Base-by-base conservation (phyloP, 106 monocot species). In the Cymbidium sinense region DNA sequence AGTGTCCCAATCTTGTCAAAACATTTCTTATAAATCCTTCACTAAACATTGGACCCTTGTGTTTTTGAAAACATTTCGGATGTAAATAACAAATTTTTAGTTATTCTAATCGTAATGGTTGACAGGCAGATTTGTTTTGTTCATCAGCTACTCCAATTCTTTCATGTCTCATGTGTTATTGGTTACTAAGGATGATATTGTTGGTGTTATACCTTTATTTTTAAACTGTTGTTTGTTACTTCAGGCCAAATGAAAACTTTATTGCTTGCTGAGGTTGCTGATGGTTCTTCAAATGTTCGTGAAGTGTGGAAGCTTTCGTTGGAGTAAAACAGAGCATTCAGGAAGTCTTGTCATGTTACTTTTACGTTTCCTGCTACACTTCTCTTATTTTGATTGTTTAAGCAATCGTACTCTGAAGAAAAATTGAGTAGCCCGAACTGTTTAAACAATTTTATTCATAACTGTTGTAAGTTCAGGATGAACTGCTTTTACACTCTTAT, bases 251-350 rank as follows among this genome's bases (percentile, higher is more conserved):
- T 94, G 90, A 79, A 74, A 39, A 75, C 90, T 50, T 76, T 55
- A 28, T 72, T 92, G 75, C 81, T 98, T 75, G 84, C 86, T 54
- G 94, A 91, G 88, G 94, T 98, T 44, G 84, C 96, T 28, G 94
- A 98, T 87, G 96, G 96, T 20, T 91, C 96, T 55, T 98, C 96
- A 65, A 98, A 98, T 80, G 90, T 98, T 6, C 81, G 94, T 41
- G 96, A 98, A 36, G 93, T 98, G 61, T 98, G 96, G 98, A 98
- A 92, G 76, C 79, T 98, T 58, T 82, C 85, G 52, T 88, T 76
- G 74, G 85, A 87, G 67, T 84, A 85, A 13, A 47, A 47, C 47
- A 13, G 1, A 47, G 7, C 1, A 47, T 13, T 47, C 15, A 47
- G 1, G 47, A 47, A 47, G 11, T 47, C 17, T 47, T 47, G 13